These are phyloP conservation scores for Gracilaria gracilis DNA, from an alignment of 23 red algal species.

Conservation along the genomic window DNA sequence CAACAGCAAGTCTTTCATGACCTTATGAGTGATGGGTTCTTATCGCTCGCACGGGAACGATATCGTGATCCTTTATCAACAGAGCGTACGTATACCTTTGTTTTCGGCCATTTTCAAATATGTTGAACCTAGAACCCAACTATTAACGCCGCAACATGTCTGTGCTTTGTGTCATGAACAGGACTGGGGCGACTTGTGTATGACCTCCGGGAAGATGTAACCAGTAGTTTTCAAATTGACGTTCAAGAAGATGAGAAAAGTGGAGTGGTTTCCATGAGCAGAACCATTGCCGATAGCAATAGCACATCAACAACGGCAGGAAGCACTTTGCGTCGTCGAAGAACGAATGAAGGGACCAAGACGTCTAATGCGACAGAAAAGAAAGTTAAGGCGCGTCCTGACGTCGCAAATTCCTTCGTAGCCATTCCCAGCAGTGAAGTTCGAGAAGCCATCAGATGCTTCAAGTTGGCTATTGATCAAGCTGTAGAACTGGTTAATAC, in stretches of 20 bases:
- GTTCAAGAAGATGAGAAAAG: conserved; percentile 36
- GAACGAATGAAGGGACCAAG: background rate
- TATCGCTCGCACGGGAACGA: conserved; percentile 61
- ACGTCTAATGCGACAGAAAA: background rate
- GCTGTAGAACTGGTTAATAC: conserved; percentile 57
- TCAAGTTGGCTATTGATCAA: conserved; percentile 54
- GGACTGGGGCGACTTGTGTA: conserved; percentile 53
- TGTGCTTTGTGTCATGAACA: background rate
- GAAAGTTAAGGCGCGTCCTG: background rate
- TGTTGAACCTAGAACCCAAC: background rate
- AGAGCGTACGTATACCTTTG: conserved; percentile 46
- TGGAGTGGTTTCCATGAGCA: conserved; percentile 21
- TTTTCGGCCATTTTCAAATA: background rate
- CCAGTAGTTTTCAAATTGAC: conserved; percentile 7
- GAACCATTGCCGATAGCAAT: background rate
- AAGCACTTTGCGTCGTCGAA: conserved; percentile 24
- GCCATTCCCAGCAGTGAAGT: conserved; percentile 64
- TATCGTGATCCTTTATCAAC: conserved; percentile 53
- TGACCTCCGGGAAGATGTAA: conserved; percentile 38
- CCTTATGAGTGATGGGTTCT: conserved; percentile 38
- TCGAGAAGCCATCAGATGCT: conserved; percentile 64
- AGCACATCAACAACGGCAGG: background rate
- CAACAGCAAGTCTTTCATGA: conserved; percentile 62
- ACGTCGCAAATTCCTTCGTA: conserved; percentile 14
- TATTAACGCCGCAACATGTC: background rate